Evolutionary conservation across 495 filamentous ascomycete genomes (phyloP), one percentile per base, ranked within the genome.

Genomic region (Achaetomiella virescens): DNA sequence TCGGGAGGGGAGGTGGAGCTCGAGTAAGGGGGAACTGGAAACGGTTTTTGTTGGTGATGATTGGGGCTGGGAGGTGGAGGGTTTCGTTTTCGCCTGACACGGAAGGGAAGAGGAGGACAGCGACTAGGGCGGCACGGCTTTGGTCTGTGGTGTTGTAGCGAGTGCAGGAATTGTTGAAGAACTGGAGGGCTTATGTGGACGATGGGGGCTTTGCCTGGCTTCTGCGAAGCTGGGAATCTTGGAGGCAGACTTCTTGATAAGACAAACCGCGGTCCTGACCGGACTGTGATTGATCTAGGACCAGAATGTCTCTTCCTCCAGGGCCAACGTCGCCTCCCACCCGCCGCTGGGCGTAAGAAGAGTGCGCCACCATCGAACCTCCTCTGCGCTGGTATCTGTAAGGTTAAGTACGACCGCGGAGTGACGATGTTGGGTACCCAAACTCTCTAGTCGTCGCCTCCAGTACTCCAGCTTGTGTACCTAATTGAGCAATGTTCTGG

Each of bases 41-140:
- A 14, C n/a, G n/a, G n/a, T n/a, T n/a, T n/a, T n/a, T 44, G 20
- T 44, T 15, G 24, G n/a, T 29, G 22, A 46, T 18, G 2, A 46
- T 25, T 1, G 29, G 22, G 17, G 43, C 43, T n/a, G 43, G 43
- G 6, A 46, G 24, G 1, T n/a, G 9, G 0, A 46, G 2, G 15
- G 8, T 14, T 9, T 17, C 20, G 1, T 6, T 27, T 1, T 3
- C 10, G 24, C 29, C 43, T 1, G 10, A 6, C 1, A 46, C 7
- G 2, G 43, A 14, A 2, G 43, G 43, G 6, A 46, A 17, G 43
- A 29, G 43, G 9, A 46, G 22, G 11, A 46, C 54, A 25, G 54
- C 54, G 10, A 54, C 59, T 18, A 61, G 44, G 12, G 59, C 59
- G 33, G 59, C 54, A 20, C 54, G 22, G 44, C 51, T 41, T 43